Conservation (phyloP, 2,329 filamentous ascomycete genomes). For the Dactylella cylindrospora region DNA sequence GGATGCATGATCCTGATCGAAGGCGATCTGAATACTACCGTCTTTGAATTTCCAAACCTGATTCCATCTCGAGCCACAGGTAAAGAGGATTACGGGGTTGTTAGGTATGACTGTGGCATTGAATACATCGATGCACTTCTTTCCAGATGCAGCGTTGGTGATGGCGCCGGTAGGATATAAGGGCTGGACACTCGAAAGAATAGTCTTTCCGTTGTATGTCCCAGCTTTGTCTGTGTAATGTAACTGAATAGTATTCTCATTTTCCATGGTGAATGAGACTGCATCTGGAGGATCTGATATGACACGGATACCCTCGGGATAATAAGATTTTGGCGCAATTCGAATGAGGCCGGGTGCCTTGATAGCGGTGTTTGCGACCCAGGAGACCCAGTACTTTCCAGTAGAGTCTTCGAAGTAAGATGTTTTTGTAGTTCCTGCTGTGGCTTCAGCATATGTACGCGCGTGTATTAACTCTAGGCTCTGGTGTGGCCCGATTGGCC, state of each 20-base stretch:
- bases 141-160: conserved; percentile 22
- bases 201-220: conserved; percentile 13
- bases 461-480: conserved; percentile 19
- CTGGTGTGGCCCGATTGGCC: conserved; percentile 2
- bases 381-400: conserved; percentile 40
- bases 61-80: conserved; percentile 37
- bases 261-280: conserved; percentile 27
- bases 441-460: conserved; percentile 38
- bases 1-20: conserved; percentile 19
- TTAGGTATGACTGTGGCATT: conserved; percentile 24
- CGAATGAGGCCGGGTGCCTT: conserved; percentile 27
- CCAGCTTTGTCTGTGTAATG: conserved; percentile 31
- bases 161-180: conserved; percentile 31
- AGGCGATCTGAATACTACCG: conserved; percentile 33
- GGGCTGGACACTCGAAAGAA: conserved; percentile 24
- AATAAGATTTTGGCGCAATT: conserved; percentile 31
- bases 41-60: conserved; percentile 43
- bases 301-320: conserved; percentile 39
- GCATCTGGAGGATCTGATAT: conserved; percentile 31
- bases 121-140: conserved; percentile 36
- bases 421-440: conserved; percentile 28
- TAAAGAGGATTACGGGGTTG: conserved; percentile 32
- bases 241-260: conserved; percentile 32
- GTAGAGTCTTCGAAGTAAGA: conserved; percentile 40
- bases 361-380: conserved; percentile 33